These are phyloP conservation scores for Candida caryicola DNA, from an alignment of 805 yeast species.

Conservation along the genomic window DNA sequence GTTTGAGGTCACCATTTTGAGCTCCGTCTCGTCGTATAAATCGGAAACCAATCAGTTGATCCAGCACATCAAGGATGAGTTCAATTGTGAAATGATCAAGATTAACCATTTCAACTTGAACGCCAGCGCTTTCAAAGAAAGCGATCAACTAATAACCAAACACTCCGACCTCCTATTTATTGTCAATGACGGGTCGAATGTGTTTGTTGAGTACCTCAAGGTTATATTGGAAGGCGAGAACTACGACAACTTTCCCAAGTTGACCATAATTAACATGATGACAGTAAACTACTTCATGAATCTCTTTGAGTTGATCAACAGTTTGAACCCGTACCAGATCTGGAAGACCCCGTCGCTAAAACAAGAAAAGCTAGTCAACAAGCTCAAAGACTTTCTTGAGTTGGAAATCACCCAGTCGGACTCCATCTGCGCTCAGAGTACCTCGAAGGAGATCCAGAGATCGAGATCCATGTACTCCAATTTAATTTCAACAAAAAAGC, in stretches of 20 bases:
- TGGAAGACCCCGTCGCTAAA: conserved; percentile 38
- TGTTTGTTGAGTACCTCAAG: conserved; percentile 24
- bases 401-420: conserved; percentile 14
- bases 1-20: conserved; percentile 23
- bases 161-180: conserved; percentile 30
- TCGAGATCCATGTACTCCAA: conserved; percentile 20
- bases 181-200: conserved; percentile 38
- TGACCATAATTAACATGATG: conserved; percentile 38
- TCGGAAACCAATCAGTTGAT: conserved; percentile 21
- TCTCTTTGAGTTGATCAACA: conserved; percentile 35
- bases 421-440: neutral
- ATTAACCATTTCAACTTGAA: conserved; percentile 16
- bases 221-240: conserved; percentile 9
- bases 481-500: conserved; percentile 18
- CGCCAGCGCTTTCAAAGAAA: conserved; percentile 1
- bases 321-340: conserved; percentile 33
- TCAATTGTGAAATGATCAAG: conserved; percentile 11
- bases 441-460: conserved; percentile 3
- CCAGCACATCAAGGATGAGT: conserved; percentile 13
- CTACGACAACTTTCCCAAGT: conserved; percentile 16
- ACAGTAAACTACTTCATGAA: conserved; percentile 40
- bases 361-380: conserved; percentile 21
- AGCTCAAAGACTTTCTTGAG: conserved; percentile 28
- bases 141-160: conserved; percentile 17
- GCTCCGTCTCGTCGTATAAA: conserved; percentile 15